Percentiles rank a stretch among this genome's conserved stretches.
phyloP scores from a whole-genome alignment of 2,329 filamentous ascomycete species.

The Claviceps sp. region DNA sequence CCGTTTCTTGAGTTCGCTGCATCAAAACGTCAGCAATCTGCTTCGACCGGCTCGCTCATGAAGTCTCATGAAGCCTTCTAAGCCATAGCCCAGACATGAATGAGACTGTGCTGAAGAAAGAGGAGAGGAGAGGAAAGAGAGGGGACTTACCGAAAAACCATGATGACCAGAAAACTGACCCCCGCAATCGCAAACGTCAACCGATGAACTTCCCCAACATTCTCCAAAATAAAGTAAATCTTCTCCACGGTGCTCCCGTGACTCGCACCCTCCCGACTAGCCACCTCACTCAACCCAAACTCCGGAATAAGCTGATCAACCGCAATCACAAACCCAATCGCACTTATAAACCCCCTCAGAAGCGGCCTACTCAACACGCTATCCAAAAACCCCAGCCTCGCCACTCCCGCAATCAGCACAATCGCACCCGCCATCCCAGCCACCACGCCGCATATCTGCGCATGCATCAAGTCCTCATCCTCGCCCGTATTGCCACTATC shows the following conservation, averaged over 20 bases:
- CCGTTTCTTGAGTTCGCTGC: slow-evolving; percentile 64
- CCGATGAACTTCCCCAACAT: slow-evolving; percentile 52
- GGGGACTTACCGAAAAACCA: slow-evolving; percentile 61
- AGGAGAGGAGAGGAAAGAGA: too few relatives aligned
- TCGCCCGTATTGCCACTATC: slow-evolving; percentile 52
- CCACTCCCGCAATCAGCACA: slow-evolving; percentile 76
- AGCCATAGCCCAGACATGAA: too few relatives aligned
- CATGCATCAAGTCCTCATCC: slow-evolving; percentile 54
- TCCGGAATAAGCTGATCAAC: slow-evolving; percentile 92
- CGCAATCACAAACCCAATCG: slow-evolving; percentile 90
- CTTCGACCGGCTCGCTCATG: too few relatives aligned
- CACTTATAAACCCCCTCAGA: slow-evolving; percentile 87
- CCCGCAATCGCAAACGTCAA: slow-evolving; percentile 67
- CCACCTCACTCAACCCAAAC: slow-evolving; percentile 58
- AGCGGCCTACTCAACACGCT: slow-evolving; percentile 90
- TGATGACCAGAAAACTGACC: slow-evolving; percentile 73
- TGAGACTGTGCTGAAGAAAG: too few relatives aligned
- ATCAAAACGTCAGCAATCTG: not conserved
- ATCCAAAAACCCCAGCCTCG: slow-evolving; percentile 81
- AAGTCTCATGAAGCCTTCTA: too few relatives aligned
- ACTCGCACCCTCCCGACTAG: slow-evolving; percentile 49
- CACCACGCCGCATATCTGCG: slow-evolving; percentile 74
- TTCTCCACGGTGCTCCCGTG: slow-evolving; percentile 85
- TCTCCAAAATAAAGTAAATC: slow-evolving; percentile 60
- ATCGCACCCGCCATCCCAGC: slow-evolving; percentile 79